Evolutionary conservation across 2,329 filamentous ascomycete genomes (phyloP).

Genomic region (Microcyclospora tardicrescens): DNA sequence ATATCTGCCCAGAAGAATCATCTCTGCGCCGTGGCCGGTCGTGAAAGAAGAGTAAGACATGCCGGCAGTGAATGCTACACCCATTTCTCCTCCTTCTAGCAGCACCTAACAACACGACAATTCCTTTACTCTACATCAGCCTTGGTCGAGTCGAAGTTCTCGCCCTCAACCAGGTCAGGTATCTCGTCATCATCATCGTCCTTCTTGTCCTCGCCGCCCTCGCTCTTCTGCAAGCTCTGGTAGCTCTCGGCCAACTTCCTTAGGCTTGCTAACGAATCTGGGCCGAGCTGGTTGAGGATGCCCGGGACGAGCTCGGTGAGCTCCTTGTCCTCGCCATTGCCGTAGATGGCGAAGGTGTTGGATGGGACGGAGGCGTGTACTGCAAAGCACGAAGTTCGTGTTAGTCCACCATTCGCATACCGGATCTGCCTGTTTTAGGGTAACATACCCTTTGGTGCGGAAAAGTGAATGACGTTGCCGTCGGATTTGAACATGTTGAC

Average conservation of each 20-base stretch:
- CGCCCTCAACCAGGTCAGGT: constrained; percentile 88
- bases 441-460: constrained; percentile 81
- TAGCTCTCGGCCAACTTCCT: constrained; percentile 99
- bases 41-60: no score
- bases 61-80: no score
- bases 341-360: constrained; percentile 99
- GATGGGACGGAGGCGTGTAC: constrained; percentile 93
- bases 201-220: constrained; percentile 54
- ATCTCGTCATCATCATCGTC: constrained; percentile 78
- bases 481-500: constrained; percentile 99
- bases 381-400: constrained; percentile 26
- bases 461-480: constrained; percentile 99
- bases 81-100: no score
- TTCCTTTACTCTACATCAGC: constrained; percentile 62
- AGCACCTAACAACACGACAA: no score
- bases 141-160: constrained; percentile 88
- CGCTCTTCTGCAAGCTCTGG: constrained; percentile 97
- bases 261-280: constrained; percentile 92
- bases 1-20: no score
- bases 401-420: background rate
- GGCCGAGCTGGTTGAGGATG: constrained; percentile 98
- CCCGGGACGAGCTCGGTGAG: constrained; percentile 97
- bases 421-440: background rate
- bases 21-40: no score
- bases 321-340: constrained; percentile 98